A percentile compares a stretch with the other conserved stretches of the same genome.
These are phyloP conservation scores for Septoria linicola DNA, from an alignment of 2,329 filamentous ascomycete species.

Conservation along the genomic window DNA sequence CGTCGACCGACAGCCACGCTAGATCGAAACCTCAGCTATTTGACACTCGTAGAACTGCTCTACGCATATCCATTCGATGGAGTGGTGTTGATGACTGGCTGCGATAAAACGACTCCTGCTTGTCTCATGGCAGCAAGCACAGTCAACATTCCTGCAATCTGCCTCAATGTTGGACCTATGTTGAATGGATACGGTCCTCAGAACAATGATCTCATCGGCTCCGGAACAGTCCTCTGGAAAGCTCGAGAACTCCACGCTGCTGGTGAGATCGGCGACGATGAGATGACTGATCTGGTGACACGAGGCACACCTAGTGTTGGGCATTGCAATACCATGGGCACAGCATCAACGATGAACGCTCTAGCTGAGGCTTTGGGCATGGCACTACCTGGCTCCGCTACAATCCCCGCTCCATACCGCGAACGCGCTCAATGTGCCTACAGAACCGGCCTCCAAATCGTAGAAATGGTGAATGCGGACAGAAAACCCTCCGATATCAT, in stretches of 20 bases:
- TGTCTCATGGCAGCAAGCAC: constrained; percentile 37
- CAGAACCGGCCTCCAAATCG: constrained; percentile 34
- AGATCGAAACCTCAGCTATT: constrained; percentile 34
- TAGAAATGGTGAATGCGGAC: constrained; percentile 35
- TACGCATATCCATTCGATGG: constrained; percentile 37
- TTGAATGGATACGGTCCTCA: constrained; percentile 32
- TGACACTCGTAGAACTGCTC: constrained; percentile 34
- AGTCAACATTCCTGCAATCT: constrained; percentile 35
- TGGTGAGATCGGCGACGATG: constrained; percentile 32
- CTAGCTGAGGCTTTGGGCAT: constrained; percentile 36
- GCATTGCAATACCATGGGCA: constrained; percentile 38
- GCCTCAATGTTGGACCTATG: constrained; percentile 37
- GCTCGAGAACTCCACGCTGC: constrained; percentile 33
- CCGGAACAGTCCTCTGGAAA: constrained; percentile 36
- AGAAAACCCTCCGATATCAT: constrained; percentile 53
- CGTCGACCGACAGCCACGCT: constrained; percentile 34
- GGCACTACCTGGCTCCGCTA: constrained; percentile 33
- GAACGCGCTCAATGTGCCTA: constrained; percentile 36
- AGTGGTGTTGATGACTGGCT: constrained; percentile 34
- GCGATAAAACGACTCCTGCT: constrained; percentile 37
- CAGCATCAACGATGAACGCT: constrained; percentile 37
- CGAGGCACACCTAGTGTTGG: constrained; percentile 32
- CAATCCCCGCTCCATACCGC: constrained; percentile 34
- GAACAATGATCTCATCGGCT: constrained; percentile 28
- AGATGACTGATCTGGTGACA: constrained; percentile 32